Base-by-base conservation (phyloP, 129 eudicot species). In the Centrapalus pauciflorus region DNA sequence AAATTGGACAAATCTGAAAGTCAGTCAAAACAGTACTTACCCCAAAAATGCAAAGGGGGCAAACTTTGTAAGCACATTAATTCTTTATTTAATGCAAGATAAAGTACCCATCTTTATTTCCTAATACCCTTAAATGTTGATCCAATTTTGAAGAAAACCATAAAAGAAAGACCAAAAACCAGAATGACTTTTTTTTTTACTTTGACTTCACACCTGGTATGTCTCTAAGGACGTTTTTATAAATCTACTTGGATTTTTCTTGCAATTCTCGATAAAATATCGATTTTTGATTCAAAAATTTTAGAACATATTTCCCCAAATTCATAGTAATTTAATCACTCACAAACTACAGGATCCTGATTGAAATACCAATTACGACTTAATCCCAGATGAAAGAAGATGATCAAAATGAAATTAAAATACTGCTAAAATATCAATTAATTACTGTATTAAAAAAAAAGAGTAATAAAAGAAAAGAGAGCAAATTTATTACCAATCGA, bases 401-500 rank as follows among this genome's bases (percentile, higher is more conserved):
- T n/a, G 0, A 1, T 43, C 50, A 43, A 26, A 26, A 25, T 4
- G 11, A 14, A 48, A 19, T 48, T 23, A 27, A 66, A 1, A 46
- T 10, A 30, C 14, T 25, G 1, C 27, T 2, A 49, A n/a, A 11
- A 66, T 32, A 29, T 19, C 16, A 27, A 43, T 26, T 11, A 23
- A 12, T 21, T 10, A 54, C 32, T 5, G 0, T 17, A 11, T 35
- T 30, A 6, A 57, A 5, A 1, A 19, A 66, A 45, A 32, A 69
- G 3, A 46, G 0, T 11, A 73, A 61, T 8, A 11, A 30, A 55
- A 50, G 3, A 3, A 17, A 59, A 23, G 5, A n/a, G 9, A 11
- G 4, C 17, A 16, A 29, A 6, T 28, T 64, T 13, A 1, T 32
- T 85, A 93, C 99, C 99, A 93, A 72, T 93, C 99, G n/a, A 66